Conservation (phyloP, 2,329 filamentous ascomycete species). For the Dothistroma septosporum region DNA sequence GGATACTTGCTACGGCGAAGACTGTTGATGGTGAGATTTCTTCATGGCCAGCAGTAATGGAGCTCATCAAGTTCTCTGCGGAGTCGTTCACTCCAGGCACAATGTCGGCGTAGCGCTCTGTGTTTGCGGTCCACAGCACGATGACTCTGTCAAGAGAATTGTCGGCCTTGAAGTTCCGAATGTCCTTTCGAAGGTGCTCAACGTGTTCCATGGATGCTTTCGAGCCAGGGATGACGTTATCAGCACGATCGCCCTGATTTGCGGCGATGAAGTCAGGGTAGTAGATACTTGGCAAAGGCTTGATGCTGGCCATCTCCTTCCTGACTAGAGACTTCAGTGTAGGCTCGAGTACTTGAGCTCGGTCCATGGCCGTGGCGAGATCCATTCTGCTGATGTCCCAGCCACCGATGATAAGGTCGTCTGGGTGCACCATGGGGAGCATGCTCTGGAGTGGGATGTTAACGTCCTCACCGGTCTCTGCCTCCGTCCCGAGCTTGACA, state of each 20-base stretch:
- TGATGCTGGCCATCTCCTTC: slow-evolving; percentile 89
- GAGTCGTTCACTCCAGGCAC: slow-evolving; percentile 91
- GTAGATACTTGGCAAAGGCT: slow-evolving; percentile 90
- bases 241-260: slow-evolving; percentile 94
- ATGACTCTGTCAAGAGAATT: slow-evolving; percentile 92
- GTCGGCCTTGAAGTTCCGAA: slow-evolving; percentile 83
- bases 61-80: slow-evolving; percentile 82
- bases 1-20: slow-evolving; percentile 90
- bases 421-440: slow-evolving; percentile 84
- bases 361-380: slow-evolving; percentile 88
- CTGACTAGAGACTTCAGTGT: slow-evolving; percentile 81
- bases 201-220: slow-evolving; percentile 86
- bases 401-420: slow-evolving; percentile 89
- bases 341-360: slow-evolving; percentile 92
- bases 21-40: slow-evolving; percentile 95
- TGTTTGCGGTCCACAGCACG: slow-evolving; percentile 98
- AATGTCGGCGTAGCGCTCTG: slow-evolving; percentile 90
- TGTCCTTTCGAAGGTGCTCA: slow-evolving; percentile 87
- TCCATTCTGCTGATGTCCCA: slow-evolving; percentile 97
- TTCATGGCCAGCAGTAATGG: slow-evolving; percentile 80
- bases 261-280: slow-evolving; percentile 99
- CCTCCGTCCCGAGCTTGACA: slow-evolving; percentile 88
- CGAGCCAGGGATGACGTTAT: slow-evolving; percentile 78
- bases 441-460: slow-evolving; percentile 95
- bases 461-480: slow-evolving; percentile 78